Evolutionary conservation across 352 stramenopile species (phyloP).

Genomic region (Pythium periplocum): DNA sequence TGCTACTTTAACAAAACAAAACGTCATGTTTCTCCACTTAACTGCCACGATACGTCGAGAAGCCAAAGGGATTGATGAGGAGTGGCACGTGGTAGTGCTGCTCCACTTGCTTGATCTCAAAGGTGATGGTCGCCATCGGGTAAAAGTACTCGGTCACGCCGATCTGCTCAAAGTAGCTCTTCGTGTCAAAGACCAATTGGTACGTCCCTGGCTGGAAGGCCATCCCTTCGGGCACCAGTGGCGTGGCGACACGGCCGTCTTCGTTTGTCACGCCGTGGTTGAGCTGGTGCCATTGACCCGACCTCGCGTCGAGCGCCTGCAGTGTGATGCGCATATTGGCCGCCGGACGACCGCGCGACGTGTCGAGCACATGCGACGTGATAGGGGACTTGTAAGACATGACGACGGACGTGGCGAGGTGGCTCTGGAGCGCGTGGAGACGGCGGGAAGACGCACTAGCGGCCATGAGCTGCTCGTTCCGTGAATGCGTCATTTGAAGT

Average conservation of each 20-base stretch:
- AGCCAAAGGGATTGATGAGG: conserved; percentile 87
- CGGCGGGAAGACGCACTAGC: conserved; percentile 18
- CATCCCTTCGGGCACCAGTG: conserved; percentile 37
- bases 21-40: conserved; percentile 16
- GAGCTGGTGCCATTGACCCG: conserved; percentile 35
- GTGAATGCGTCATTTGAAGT: no score
- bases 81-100: conserved; percentile 89
- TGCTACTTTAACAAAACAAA: no score
- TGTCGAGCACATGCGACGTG: conserved; percentile 88
- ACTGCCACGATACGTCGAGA: conserved; percentile 87
- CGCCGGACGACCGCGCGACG: conserved; percentile 62
- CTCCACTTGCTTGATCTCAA: conserved; percentile 59
- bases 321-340: conserved; percentile 67
- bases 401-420: conserved; percentile 14
- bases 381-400: conserved; percentile 55
- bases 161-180: conserved; percentile 69
- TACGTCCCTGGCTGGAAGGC: conserved; percentile 53
- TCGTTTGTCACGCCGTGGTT: conserved; percentile 58
- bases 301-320: conserved; percentile 30
- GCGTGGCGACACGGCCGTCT: conserved; percentile 58
- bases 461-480: no score
- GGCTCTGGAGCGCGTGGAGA: conserved; percentile 24
- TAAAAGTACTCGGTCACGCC: conserved; percentile 81
- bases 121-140: conserved; percentile 76
- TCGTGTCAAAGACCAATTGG: conserved; percentile 79